Evolutionary conservation across 2,329 filamentous ascomycete genomes (phyloP).

Genomic region (Lecanosticta acicola): DNA sequence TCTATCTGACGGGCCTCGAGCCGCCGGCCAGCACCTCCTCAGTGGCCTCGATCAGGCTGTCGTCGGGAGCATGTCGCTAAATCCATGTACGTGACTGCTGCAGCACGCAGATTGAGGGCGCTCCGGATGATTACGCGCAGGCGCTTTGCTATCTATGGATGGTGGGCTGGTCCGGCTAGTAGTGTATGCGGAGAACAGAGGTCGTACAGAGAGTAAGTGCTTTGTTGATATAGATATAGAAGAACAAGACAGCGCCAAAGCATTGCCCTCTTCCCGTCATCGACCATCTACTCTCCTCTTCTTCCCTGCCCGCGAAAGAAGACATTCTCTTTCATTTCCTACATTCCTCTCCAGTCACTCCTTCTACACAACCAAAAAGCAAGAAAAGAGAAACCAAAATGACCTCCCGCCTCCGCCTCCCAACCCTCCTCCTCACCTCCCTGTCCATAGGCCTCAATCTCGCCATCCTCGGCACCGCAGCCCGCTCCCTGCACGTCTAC

Average conservation of each 20-base stretch:
- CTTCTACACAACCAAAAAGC: not conserved
- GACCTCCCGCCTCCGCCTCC: conserved; percentile 20
- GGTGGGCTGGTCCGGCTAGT: too few species aligned
- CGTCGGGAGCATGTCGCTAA: too few species aligned
- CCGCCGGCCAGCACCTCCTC: not conserved
- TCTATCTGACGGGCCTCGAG: not conserved
- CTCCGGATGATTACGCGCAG: too few species aligned
- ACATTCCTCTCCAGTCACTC: not conserved
- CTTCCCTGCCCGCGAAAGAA: too few species aligned
- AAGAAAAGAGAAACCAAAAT: conserved; percentile 6
- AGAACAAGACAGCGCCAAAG: too few species aligned
- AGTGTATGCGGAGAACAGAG: too few species aligned
- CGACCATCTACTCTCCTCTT: too few species aligned
- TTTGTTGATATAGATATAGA: too few species aligned
- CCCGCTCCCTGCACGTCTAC: conserved; percentile 40
- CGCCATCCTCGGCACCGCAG: conserved; percentile 40
- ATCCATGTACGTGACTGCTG: not conserved
- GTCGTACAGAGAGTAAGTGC: too few species aligned
- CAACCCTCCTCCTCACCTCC: conserved; percentile 21
- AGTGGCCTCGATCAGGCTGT: not conserved
- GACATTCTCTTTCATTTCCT: too few species aligned
- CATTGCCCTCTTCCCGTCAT: too few species aligned
- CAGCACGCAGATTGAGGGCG: not conserved
- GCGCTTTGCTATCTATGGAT: too few species aligned
- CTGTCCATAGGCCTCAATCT: conserved; percentile 36